Evolutionary conservation across 805 yeast species (phyloP), one percentile per base, ranked within the genome.

Genomic region (Wickerhamiella domercqiae): DNA sequence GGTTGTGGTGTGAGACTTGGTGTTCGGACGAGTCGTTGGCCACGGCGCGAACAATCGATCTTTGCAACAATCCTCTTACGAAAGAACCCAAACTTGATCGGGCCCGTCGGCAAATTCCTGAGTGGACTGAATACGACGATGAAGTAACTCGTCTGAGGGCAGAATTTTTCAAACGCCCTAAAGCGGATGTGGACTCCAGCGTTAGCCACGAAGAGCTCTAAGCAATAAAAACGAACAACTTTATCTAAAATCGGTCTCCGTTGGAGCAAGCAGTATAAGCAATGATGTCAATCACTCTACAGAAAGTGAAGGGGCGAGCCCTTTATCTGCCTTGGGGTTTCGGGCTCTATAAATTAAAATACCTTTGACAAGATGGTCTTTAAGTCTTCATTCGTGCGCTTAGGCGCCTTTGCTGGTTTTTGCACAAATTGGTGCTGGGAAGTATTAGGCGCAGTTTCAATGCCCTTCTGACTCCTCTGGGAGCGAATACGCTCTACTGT

Each of bases 1-100:
- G 93, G 93, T 60, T 81, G 28, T 83, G 94, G 94, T 83, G 93
- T 58, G 94, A 82, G 51, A 82, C 94, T 0, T 82, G 94, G 94
- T 80, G 94, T 55, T 65, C 74, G 21, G 80, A 75, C 44, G 77
- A 67, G 35, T 60, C 71, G 24, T 57, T 77, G 40, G 54, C 53
- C 38, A 59, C 60, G 0, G 94, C 94, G 2, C 78, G 74, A 53
- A 78, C 86, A 7, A 78, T 82, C 43, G 94, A 82, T 50, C 59
- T 82, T 43, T 82, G 94, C 58, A 78, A 78, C 54, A 81, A 83
- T 49, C 94, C 94, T 2, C 53, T 78, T 39, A 77, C 90, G 0
- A 76, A 76, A 47, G 94, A 82, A 50, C 75, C 78, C 16, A 82
- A 81, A 50, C 57, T 80, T 17, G 84, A 71, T 34, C 60, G 78